Percentiles rank a stretch among this genome's conserved stretches.
These are phyloP conservation scores for Argentina anserina DNA, from an alignment of 306 rosid species.

Conservation along the genomic window DNA sequence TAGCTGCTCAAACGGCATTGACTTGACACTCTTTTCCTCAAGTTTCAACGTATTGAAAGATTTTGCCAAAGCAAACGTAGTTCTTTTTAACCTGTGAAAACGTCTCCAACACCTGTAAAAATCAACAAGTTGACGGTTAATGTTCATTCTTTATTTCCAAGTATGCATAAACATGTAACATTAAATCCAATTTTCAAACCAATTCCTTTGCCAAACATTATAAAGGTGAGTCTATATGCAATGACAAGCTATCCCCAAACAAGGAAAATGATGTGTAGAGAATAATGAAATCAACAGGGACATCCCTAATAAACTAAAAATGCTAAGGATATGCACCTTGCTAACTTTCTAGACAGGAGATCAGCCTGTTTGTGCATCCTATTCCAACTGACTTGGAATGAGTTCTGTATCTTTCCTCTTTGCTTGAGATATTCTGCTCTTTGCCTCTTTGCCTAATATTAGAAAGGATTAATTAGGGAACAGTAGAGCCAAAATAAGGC, in stretches of 20 bases:
- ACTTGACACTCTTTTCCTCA: conserved; percentile 59
- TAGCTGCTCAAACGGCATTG: conserved; percentile 88
- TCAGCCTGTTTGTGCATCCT: conserved; percentile 71
- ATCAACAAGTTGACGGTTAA: neutral
- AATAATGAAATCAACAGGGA: neutral
- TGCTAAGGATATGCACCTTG: conserved; percentile 45
- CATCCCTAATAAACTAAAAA: neutral
- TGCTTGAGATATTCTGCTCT: conserved; percentile 88
- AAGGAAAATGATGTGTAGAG: neutral
- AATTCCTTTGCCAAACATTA: neutral
- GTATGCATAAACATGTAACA: neutral
- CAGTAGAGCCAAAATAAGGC: conserved; percentile 7
- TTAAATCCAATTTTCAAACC: neutral
- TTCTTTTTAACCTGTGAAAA: conserved; percentile 54
- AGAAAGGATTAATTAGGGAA: neutral
- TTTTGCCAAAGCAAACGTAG: conserved; percentile 68
- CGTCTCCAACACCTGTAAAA: conserved; percentile 78
- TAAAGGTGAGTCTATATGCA: neutral
- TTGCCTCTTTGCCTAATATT: conserved; percentile 69
- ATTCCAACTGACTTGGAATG: conserved; percentile 42
- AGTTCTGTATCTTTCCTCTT: conserved; percentile 56
- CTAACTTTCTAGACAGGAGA: conserved; percentile 62
- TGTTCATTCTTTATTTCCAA: neutral
- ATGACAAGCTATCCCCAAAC: neutral
- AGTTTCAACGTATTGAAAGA: conserved; percentile 63